A percentile compares a stretch with the other conserved stretches of the same genome.
Evolutionary conservation across 768 basidiomycete genomes (phyloP).

Genomic region (Lentinus tigrinus): DNA sequence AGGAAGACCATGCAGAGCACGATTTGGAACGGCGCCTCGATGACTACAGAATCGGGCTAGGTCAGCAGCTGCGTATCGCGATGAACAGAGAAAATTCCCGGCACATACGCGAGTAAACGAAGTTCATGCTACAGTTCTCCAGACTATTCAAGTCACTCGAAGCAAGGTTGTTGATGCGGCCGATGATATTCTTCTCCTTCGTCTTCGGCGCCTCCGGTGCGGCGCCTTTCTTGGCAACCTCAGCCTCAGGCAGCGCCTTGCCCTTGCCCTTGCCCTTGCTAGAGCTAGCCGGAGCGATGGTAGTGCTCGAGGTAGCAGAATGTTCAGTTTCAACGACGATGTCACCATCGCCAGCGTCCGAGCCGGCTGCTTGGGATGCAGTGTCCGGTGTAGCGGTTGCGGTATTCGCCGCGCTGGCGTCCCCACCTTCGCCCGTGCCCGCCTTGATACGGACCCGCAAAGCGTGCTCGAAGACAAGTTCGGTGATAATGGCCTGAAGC

Average conservation of each 20-base stretch:
- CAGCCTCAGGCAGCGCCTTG: not conserved
- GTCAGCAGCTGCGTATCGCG: slow-evolving; percentile 27
- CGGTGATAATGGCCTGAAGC: slow-evolving; percentile 49
- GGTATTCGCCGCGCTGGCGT: slow-evolving; percentile 8
- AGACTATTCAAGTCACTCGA: slow-evolving; percentile 52
- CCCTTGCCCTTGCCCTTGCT: slow-evolving; percentile 7
- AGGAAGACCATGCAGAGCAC: slow-evolving; percentile 40
- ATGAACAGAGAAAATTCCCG: slow-evolving; percentile 39
- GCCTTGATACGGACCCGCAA: slow-evolving; percentile 64
- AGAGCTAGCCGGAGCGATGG: not conserved
- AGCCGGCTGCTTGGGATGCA: too few species aligned
- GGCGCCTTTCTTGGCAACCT: not conserved
- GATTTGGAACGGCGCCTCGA: slow-evolving; percentile 35
- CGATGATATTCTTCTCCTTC: slow-evolving; percentile 50
- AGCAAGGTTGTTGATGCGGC: slow-evolving; percentile 77
- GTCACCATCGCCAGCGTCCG: too few species aligned
- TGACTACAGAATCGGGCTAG: slow-evolving; percentile 27
- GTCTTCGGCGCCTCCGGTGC: not conserved
- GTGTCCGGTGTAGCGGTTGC: not conserved
- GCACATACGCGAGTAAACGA: slow-evolving; percentile 28
- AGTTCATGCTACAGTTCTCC: not conserved
- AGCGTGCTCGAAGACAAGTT: slow-evolving; percentile 54
- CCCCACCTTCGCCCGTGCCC: slow-evolving; percentile 22
- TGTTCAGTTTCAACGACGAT: too few species aligned
- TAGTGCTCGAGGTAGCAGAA: slow-evolving; percentile 2